These are phyloP conservation scores for Phaeosphaeria sp. DNA, from an alignment of 2,329 filamentous ascomycete genomes.

Conservation along the genomic window DNA sequence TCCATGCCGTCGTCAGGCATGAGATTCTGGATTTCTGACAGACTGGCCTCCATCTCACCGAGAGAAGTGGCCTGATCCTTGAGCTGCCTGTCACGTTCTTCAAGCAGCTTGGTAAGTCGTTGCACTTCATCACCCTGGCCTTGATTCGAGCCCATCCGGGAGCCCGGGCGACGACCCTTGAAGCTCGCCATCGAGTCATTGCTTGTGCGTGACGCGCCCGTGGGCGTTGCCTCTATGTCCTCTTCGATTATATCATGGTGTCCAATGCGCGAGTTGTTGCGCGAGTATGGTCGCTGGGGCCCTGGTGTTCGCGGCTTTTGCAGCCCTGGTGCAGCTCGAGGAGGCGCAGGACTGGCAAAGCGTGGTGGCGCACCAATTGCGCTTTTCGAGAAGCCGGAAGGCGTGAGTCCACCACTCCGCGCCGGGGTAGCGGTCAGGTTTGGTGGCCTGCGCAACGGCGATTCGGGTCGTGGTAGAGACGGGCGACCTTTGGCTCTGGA, in stretches of 20 bases:
- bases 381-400: constrained; percentile 61
- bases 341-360: constrained; percentile 67
- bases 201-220: constrained; percentile 58
- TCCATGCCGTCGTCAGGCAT: constrained; percentile 63
- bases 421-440: constrained; percentile 53
- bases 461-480: constrained; percentile 87
- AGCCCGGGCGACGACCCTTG: constrained; percentile 36
- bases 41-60: constrained; percentile 85
- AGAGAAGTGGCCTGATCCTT: constrained; percentile 84
- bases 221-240: constrained; percentile 55
- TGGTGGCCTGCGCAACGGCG: constrained; percentile 72
- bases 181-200: constrained; percentile 60
- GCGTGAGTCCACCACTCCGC: constrained; percentile 61
- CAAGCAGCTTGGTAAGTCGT: constrained; percentile 73
- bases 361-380: constrained; percentile 61
- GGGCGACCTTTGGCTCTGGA: constrained; percentile 73
- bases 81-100: constrained; percentile 86
- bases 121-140: constrained; percentile 69
- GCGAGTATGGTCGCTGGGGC: constrained; percentile 54
- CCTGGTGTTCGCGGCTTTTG: constrained; percentile 51
- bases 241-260: constrained; percentile 50
- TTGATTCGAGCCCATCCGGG: constrained; percentile 44
- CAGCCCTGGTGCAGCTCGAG: constrained; percentile 64
- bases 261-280: constrained; percentile 55
- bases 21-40: constrained; percentile 79